Evolutionary conservation across 2,329 filamentous ascomycete genomes (phyloP).

Genomic region (Leptographium lundbergii): DNA sequence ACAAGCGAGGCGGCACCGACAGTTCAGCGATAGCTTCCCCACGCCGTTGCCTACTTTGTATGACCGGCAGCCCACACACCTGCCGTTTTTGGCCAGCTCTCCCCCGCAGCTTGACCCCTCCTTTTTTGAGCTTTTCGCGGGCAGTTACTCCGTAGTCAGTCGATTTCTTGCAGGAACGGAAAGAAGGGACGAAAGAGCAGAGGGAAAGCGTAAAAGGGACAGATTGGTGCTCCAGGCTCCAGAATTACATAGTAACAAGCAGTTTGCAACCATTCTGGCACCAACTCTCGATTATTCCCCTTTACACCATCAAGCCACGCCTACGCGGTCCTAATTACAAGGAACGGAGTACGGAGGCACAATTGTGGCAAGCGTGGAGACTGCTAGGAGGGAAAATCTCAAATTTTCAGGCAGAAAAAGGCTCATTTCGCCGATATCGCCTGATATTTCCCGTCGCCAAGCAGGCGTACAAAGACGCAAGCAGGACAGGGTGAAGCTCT

Average conservation of each 20-base stretch:
- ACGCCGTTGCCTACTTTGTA: not conserved
- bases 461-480: too few relatives aligned
- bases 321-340: not conserved
- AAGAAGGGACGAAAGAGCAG: not conserved
- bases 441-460: not conserved
- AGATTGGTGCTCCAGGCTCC: not conserved
- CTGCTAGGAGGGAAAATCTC: not conserved
- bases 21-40: not conserved
- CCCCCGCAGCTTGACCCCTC: not conserved
- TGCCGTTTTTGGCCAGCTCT: not conserved
- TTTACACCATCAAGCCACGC: not conserved
- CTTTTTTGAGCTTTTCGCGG: not conserved
- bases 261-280: too few relatives aligned
- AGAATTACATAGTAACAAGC: not conserved
- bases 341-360: too few relatives aligned
- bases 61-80: not conserved
- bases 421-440: slow-evolving; percentile 2
- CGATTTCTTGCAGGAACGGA: not conserved
- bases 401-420: not conserved
- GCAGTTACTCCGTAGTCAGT: not conserved
- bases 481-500: not conserved
- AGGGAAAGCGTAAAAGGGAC: not conserved
- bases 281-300: too few relatives aligned
- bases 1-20: too few relatives aligned
- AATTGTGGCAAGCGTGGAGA: too few relatives aligned